These are phyloP conservation scores for Heritiera fomes DNA, from an alignment of 345 rosid genomes.

Conservation along the genomic window DNA sequence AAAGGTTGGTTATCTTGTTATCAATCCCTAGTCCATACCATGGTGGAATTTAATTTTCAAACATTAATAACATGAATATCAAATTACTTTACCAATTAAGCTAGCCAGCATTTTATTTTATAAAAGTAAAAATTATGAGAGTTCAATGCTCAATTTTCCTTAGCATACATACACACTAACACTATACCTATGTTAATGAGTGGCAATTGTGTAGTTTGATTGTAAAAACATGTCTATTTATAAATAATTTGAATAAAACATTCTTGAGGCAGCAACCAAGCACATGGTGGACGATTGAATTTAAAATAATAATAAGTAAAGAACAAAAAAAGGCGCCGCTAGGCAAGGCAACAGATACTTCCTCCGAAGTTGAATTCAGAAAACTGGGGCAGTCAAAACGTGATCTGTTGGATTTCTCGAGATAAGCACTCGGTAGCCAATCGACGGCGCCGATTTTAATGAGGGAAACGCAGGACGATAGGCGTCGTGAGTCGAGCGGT, in stretches of 20 bases:
- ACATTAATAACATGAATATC: too few species aligned
- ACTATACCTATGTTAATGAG: neutral
- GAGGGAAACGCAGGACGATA: neutral
- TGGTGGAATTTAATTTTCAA: too few species aligned
- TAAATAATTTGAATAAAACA: neutral
- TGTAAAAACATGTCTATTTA: neutral
- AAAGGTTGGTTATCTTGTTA: too few species aligned
- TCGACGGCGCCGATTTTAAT: neutral
- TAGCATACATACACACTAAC: too few species aligned
- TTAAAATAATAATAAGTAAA: too few species aligned
- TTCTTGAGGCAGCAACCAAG: neutral
- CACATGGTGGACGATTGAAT: neutral
- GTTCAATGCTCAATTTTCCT: neutral
- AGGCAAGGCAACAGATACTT: neutral
- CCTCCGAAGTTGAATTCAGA: neutral
- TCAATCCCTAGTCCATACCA: too few species aligned
- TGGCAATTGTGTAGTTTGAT: slow-evolving; percentile 1
- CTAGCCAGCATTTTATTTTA: too few species aligned
- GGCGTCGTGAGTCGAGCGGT: neutral
- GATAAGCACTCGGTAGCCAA: neutral
- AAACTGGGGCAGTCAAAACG: neutral
- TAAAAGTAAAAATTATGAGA: too few species aligned
- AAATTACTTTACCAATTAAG: too few species aligned
- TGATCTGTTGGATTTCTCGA: neutral
- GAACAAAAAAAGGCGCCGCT: neutral